Percentiles rank a stretch among this genome's conserved stretches.
Conservation (phyloP, 129 eudicot species). For the Flaveria sonorensis region DNA sequence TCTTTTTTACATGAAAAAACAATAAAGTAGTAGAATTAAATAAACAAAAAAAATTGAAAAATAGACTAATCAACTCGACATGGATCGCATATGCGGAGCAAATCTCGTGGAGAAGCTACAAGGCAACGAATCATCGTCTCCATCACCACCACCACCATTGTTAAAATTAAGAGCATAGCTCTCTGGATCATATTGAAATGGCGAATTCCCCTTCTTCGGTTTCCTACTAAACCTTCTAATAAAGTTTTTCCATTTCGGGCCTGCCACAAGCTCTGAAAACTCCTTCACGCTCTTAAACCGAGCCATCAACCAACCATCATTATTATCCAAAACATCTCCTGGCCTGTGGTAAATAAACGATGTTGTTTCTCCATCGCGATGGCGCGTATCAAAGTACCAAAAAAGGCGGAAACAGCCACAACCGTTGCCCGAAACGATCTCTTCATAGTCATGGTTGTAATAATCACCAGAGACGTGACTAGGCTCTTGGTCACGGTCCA, state of each 20-base stretch:
- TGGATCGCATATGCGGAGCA: constrained; percentile 43
- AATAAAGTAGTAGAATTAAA: not conserved
- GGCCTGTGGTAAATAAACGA: constrained; percentile 18
- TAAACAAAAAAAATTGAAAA: not conserved
- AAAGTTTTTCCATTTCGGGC: constrained; percentile 91
- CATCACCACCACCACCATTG: constrained; percentile 33
- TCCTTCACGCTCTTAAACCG: constrained; percentile 54
- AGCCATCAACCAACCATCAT: constrained; percentile 52
- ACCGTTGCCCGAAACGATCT: not conserved
- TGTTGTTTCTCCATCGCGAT: constrained; percentile 19
- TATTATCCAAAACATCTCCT: constrained; percentile 24
- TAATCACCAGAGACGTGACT: constrained; percentile 20
- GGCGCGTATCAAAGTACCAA: constrained; percentile 22
- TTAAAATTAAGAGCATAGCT: constrained; percentile 76
- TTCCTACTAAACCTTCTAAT: constrained; percentile 58
- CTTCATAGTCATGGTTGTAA: constrained; percentile 24
- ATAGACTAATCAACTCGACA: not conserved
- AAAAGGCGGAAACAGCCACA: constrained; percentile 45
- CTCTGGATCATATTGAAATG: constrained; percentile 60
- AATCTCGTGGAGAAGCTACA: constrained; percentile 61
- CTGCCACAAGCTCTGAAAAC: constrained; percentile 68
- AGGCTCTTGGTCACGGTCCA: constrained; percentile 34
- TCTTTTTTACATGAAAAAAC: not conserved
- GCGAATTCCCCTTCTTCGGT: constrained; percentile 32
- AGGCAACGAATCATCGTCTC: constrained; percentile 39